Conservation (phyloP, 2,329 filamentous ascomycete genomes). For the Coniochaeta sp. region DNA sequence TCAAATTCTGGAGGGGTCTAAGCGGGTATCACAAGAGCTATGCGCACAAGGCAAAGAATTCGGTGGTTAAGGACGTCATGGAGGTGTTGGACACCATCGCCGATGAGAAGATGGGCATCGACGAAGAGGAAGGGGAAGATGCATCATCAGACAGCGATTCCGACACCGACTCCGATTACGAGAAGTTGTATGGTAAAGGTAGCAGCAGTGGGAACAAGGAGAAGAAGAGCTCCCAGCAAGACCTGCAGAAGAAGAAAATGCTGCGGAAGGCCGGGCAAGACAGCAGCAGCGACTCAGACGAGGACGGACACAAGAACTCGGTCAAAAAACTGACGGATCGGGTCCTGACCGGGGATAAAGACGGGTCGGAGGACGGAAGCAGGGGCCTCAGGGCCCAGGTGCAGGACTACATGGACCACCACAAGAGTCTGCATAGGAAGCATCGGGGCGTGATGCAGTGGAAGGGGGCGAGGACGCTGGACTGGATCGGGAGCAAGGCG, state of each 20-base stretch:
- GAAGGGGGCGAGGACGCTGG: constrained; percentile 44
- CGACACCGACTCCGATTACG: constrained; percentile 19
- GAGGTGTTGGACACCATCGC: constrained; percentile 56
- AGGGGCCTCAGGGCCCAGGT: constrained; percentile 42
- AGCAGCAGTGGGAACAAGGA: constrained; percentile 21
- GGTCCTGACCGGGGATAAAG: constrained; percentile 19
- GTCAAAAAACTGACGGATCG: constrained; percentile 14
- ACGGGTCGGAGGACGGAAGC: constrained; percentile 31
- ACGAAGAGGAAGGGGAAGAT: constrained; percentile 11
- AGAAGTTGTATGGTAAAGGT: constrained; percentile 12
- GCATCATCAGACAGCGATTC: constrained; percentile 10
- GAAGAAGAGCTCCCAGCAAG: constrained; percentile 21
- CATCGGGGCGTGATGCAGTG: constrained; percentile 71
- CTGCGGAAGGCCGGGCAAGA: constrained; percentile 24
- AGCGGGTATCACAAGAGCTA: constrained; percentile 51
- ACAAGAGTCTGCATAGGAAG: constrained; percentile 54
- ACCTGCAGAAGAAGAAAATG: constrained; percentile 18
- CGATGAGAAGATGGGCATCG: constrained; percentile 40
- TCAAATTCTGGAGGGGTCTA: constrained; percentile 56
- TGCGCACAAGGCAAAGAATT: constrained; percentile 42
- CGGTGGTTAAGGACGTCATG: constrained; percentile 51
- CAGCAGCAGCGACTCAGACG: constrained; percentile 9
- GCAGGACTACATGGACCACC: constrained; percentile 53
- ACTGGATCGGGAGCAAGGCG: constrained; percentile 43
- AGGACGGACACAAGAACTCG: constrained; percentile 7